Evolutionary conservation across 768 basidiomycete genomes (phyloP).

Genomic region (Auricularia sp.): DNA sequence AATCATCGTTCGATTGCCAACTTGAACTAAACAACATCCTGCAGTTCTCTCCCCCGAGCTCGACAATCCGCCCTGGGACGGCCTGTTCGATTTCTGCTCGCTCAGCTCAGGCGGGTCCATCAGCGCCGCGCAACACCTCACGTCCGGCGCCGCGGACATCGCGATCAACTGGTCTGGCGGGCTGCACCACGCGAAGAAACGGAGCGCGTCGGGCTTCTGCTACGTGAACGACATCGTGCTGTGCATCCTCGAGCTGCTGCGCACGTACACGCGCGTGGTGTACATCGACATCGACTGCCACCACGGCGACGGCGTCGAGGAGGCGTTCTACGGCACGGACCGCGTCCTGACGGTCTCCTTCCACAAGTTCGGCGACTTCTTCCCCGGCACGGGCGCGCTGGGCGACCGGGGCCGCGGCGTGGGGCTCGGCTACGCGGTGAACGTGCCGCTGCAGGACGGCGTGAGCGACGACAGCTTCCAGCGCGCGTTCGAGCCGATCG

Average conservation of each 20-base stretch:
- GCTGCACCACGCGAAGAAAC: slow-evolving; percentile 98
- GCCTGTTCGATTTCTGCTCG: slow-evolving; percentile 92
- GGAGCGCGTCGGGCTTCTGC: slow-evolving; percentile 96
- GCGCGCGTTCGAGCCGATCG: slow-evolving; percentile 85
- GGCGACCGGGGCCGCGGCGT: slow-evolving; percentile 76
- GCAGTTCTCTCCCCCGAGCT: slow-evolving; percentile 58
- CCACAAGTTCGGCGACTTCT: slow-evolving; percentile 95
- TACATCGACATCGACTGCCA: slow-evolving; percentile 99
- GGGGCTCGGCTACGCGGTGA: slow-evolving; percentile 82
- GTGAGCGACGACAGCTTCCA: slow-evolving; percentile 82
- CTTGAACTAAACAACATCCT: slow-evolving; percentile 1
- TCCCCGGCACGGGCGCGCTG: slow-evolving; percentile 81
- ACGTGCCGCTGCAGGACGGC: slow-evolving; percentile 90
- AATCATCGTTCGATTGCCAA: neutral
- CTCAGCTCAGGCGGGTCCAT: slow-evolving; percentile 95
- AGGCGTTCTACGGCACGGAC: slow-evolving; percentile 96
- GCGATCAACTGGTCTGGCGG: slow-evolving; percentile 98
- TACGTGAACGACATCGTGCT: slow-evolving; percentile 98
- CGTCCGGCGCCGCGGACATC: slow-evolving; percentile 68
- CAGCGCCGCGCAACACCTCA: slow-evolving; percentile 73
- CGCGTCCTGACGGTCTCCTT: slow-evolving; percentile 96
- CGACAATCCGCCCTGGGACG: slow-evolving; percentile 95
- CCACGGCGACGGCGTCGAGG: slow-evolving; percentile 97
- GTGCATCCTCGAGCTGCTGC: slow-evolving; percentile 85
- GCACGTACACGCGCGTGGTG: slow-evolving; percentile 75